Conservation (phyloP, 169 alveolate genomes). For the Neospora caninum region DNA sequence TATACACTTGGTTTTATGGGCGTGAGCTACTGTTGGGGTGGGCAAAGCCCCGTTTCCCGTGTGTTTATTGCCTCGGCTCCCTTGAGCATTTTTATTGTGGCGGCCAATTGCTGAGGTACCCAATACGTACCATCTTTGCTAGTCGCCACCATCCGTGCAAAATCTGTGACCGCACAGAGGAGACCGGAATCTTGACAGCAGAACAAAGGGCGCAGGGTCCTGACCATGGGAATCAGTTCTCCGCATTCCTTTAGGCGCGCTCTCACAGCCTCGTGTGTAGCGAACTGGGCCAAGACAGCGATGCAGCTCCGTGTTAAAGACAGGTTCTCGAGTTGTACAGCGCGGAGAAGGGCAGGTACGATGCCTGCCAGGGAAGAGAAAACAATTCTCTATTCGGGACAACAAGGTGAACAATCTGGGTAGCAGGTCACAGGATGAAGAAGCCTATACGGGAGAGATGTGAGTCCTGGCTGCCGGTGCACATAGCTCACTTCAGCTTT, state of each 20-base stretch:
- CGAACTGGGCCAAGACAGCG: background rate
- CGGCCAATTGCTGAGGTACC: too few relatives aligned
- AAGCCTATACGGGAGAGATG: background rate
- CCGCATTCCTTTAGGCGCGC: background rate
- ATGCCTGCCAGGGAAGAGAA: constrained; percentile 7
- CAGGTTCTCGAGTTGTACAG: background rate
- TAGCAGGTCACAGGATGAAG: background rate
- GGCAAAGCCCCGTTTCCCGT: too few relatives aligned
- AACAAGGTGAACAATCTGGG: background rate
- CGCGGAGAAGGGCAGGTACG: background rate
- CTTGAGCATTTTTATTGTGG: too few relatives aligned
- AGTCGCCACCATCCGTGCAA: constrained; percentile 10
- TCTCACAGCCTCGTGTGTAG: background rate
- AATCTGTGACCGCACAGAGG: background rate
- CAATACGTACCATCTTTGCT: background rate
- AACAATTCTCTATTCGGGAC: too few relatives aligned
- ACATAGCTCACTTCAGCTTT: too few relatives aligned
- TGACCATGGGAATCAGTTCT: background rate
- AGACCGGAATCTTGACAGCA: background rate
- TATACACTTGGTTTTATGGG: too few relatives aligned
- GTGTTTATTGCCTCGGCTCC: too few relatives aligned
- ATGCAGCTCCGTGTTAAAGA: background rate
- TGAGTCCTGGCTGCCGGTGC: background rate
- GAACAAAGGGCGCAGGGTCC: background rate
- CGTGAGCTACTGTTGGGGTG: too few relatives aligned